Evolutionary conservation across 768 basidiomycete genomes (phyloP), one percentile per base, ranked within the genome.

Genomic region (Pleurotus giganteus): DNA sequence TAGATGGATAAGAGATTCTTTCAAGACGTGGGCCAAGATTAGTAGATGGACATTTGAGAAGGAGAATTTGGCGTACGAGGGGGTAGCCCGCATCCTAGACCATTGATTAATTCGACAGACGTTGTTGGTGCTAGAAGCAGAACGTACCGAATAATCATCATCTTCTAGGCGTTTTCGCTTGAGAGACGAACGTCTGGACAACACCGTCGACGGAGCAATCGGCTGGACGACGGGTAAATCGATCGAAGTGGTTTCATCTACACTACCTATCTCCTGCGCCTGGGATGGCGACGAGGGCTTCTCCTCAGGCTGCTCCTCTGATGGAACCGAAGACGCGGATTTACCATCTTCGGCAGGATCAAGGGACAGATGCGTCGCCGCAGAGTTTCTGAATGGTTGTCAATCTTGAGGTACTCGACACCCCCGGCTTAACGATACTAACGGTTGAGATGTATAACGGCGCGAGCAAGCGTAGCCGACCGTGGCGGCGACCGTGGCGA

Each of bases 401-500:
- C 47, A 54, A 54, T 37, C 47, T 36, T 49, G 56, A 44, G 41
- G 59, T 27, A 13, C 37, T 42, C 7, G 23, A 26, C 45, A 19
- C 27, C 36, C 28, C 55, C 55, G 50, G 36, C 42, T 39, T 51
- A 29, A 50, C 51, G 41, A 32, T 58, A 67, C 69, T 56, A 63
- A 72, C 71, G 63, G 62, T 61, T 64, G 67, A 21, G 61, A 43
- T 37, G 59, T 61, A 43, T 69, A 61, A 54, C 75, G 77, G 47
- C 81, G 78, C 19, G 77, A 69, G 57, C 74, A 83, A 2, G 81
- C 79, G 58, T 84, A 85, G 47, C 83, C 80, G 23, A 84, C 74
- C 12, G 79, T 80, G 6, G 82, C 83, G 52, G 83, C 82, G 58
- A 84, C 75, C 13, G 82, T 83, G 27, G 83, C 82, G 54, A 85